Conservation (phyloP, 176 grass and related monocot genomes). For the barley (Hordeum vulgare) region MorexV3_pseudomolecules_assembly NC_058523.1:8989579-8990078, state of each 20-base stretch:
- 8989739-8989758: neutral
- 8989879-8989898: slow-evolving; percentile 43
- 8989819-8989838: slow-evolving; percentile 50
- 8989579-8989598: slow-evolving; percentile 68
- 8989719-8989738: neutral
- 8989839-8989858: slow-evolving; percentile 91
- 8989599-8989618: slow-evolving; percentile 77
- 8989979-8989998: neutral
- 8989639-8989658: slow-evolving; percentile 95
- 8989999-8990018: neutral
- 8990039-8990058: neutral
- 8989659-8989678: slow-evolving; percentile 82
- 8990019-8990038: neutral
- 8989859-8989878: slow-evolving; percentile 62
- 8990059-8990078: slow-evolving; percentile 6
- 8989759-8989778: neutral
- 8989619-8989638: slow-evolving; percentile 94
- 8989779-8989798: neutral
- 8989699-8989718: neutral
- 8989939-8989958: slow-evolving; percentile 81
- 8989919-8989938: slow-evolving; percentile 79
- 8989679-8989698: slow-evolving; percentile 47
- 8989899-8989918: slow-evolving; percentile 61
- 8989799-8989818: slow-evolving; percentile 18
- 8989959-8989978: slow-evolving; percentile 47